Conservation (phyloP, 2,329 filamentous ascomycete genomes). For the Sporothrix schenckii region DNA sequence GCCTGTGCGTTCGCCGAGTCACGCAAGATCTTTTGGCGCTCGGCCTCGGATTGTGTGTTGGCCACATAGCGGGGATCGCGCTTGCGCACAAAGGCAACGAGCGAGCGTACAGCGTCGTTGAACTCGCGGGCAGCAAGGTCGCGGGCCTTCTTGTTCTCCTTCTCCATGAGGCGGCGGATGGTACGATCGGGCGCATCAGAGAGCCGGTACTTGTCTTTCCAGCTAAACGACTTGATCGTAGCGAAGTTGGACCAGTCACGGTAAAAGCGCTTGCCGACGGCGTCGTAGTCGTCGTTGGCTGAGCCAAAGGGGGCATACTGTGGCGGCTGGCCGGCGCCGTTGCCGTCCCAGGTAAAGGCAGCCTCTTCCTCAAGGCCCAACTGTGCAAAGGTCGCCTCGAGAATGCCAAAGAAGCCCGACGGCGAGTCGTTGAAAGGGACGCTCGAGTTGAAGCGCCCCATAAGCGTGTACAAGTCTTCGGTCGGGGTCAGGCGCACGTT, state of each 20-base stretch:
- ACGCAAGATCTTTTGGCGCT: slow-evolving; percentile 76
- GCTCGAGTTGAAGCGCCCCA: slow-evolving; percentile 76
- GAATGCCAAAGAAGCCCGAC: slow-evolving; percentile 80
- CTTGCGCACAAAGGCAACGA: slow-evolving; percentile 88
- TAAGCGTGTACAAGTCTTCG: slow-evolving; percentile 75
- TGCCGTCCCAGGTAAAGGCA: slow-evolving; percentile 68
- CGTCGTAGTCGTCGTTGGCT: slow-evolving; percentile 74
- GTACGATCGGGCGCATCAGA: slow-evolving; percentile 86
- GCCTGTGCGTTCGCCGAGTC: slow-evolving; percentile 83
- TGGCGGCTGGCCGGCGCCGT: slow-evolving; percentile 47
- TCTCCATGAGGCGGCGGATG: slow-evolving; percentile 84
- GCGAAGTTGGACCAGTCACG: slow-evolving; percentile 76
- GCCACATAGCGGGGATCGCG: slow-evolving; percentile 82
- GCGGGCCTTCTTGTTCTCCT: slow-evolving; percentile 83
- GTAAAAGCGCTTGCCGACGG: slow-evolving; percentile 80
- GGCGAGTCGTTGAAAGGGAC: slow-evolving; percentile 80
- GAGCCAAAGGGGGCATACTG: slow-evolving; percentile 83
- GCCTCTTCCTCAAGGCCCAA: slow-evolving; percentile 78
- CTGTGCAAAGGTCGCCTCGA: slow-evolving; percentile 75
- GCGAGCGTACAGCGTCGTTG: slow-evolving; percentile 84
- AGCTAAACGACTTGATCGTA: slow-evolving; percentile 83
- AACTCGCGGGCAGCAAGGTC: slow-evolving; percentile 85
- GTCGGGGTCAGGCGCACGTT: slow-evolving; percentile 77
- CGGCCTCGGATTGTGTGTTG: slow-evolving; percentile 75
- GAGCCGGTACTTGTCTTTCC: slow-evolving; percentile 82